Evolutionary conservation across 352 stramenopile genomes (phyloP), one percentile per base, ranked within the genome.

Genomic region (Phytophthora kernoviae): DNA sequence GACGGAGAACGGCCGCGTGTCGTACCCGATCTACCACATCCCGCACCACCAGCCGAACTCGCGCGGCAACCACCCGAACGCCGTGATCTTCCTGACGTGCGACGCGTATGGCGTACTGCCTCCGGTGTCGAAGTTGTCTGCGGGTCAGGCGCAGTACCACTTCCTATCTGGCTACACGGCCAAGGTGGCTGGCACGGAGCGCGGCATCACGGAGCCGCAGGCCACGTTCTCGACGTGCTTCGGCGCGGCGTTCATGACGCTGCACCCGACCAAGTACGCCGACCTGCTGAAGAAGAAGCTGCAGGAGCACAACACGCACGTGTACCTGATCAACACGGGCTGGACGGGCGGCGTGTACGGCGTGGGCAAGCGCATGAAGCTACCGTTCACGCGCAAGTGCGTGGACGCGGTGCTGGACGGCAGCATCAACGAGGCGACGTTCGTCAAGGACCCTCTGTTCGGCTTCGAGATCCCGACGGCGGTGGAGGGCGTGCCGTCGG

Each of bases 21-120:
- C 93, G 34, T 99, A 99, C 79, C 97, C 97, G 30, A 98, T 99
- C 75, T 97, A 98, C 73, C 96, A 99, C 83, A 99, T 99, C 84
- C 79, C 91, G 51, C 97, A 98, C 80, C 94, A 97, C 78, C 89
- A 95, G 66, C 70, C 72, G 26, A 80, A 68, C 42, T 93, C 78
- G 53, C 89, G 82, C 62, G 97, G 95, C 54, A 92, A 88, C 45
- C 96, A 99, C 80, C 96, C 97, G 54, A 93, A 97, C 49, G 97
- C 96, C 68, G 94, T 99, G 32, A 96, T 99, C 54, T 99, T 99
- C 82, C 82, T 99, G 27, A 98, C 94, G 46, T 98, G 94, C 73
- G 97, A 99, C 78, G 97, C 96, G 42, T 99, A 98, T 82, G 97
- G 97, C 58, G 96, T 99, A 33, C 76, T 99, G 33, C 97, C 97